Conservation (phyloP, 768 basidiomycete species). For the Coprinopsis sp. region DNA sequence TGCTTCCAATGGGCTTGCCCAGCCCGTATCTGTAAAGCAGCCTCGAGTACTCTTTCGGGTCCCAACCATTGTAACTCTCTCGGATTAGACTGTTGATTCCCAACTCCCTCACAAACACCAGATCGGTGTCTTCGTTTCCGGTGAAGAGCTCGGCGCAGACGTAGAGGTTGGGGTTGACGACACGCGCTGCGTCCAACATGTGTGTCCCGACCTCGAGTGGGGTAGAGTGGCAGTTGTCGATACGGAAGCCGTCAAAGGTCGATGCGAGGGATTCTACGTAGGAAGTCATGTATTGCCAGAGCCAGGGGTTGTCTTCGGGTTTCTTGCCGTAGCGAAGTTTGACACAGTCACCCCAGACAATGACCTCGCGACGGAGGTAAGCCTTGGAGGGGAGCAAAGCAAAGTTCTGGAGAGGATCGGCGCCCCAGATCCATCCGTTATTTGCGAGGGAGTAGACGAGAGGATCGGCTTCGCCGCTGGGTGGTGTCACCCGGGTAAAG, state of each 20-base stretch:
- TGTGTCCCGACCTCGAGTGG: conserved; percentile 94
- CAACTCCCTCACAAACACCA: conserved; percentile 83
- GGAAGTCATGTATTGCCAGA: conserved; percentile 86
- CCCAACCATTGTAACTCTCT: conserved; percentile 89
- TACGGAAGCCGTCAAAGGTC: conserved; percentile 91
- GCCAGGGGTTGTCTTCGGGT: conserved; percentile 83
- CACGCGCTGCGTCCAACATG: conserved; percentile 88
- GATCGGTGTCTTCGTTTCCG: conserved; percentile 90
- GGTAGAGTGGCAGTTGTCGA: conserved; percentile 98
- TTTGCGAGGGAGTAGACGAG: conserved; percentile 81
- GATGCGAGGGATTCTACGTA: conserved; percentile 80
- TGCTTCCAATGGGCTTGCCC: conserved; percentile 93
- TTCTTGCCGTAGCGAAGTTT: conserved; percentile 90
- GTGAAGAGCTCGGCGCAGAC: conserved; percentile 97
- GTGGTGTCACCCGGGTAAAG: conserved; percentile 72
- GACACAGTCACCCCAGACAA: conserved; percentile 97
- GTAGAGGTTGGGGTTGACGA: conserved; percentile 88
- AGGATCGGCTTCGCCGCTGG: conserved; percentile 38
- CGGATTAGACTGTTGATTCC: conserved; percentile 93
- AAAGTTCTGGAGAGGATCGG: conserved; percentile 92
- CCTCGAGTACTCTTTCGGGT: conserved; percentile 87
- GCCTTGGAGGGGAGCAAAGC: conserved; percentile 89
- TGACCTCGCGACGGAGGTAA: conserved; percentile 93
- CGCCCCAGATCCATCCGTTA: conserved; percentile 99
- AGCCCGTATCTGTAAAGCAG: conserved; percentile 87